These are phyloP conservation scores for Chloropicon primus DNA, from an alignment of 139 green algal genomes.

Conservation along the genomic window DNA sequence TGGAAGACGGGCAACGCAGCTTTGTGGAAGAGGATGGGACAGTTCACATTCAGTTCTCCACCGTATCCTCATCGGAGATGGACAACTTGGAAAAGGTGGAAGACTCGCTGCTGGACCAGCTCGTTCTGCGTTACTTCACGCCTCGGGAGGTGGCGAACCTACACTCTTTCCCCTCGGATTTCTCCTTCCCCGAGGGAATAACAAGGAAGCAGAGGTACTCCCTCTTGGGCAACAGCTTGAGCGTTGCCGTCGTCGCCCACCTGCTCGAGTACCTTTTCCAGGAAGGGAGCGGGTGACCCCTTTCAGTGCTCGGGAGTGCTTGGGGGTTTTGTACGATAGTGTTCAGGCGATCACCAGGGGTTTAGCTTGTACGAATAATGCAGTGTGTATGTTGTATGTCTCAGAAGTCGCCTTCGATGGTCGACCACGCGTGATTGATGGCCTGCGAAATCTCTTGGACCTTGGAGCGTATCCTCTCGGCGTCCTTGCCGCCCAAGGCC, in stretches of 20 bases:
- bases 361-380: too few species aligned
- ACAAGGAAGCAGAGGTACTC: constrained; percentile 38
- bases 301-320: neutral
- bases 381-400: too few species aligned
- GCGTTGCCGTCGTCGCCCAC: constrained; percentile 38
- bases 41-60: neutral
- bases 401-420: neutral
- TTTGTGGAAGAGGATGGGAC: neutral
- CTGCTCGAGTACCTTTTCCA: constrained; percentile 20
- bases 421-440: neutral
- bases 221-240: constrained; percentile 53
- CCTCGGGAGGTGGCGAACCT: constrained; percentile 47
- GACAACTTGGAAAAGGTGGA: neutral
- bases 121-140: constrained; percentile 49
- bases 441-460: neutral
- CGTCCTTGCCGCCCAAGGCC: neutral
- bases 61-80: neutral
- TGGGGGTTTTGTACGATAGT: neutral
- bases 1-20: neutral
- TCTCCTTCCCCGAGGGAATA: constrained; percentile 39
- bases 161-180: constrained; percentile 42
- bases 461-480: neutral
- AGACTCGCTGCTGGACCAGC: constrained; percentile 10
- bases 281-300: too few species aligned
- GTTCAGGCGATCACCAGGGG: too few species aligned